Evolutionary conservation across 345 rosid genomes (phyloP).

Genomic region (Microthlaspi erraticum): DNA sequence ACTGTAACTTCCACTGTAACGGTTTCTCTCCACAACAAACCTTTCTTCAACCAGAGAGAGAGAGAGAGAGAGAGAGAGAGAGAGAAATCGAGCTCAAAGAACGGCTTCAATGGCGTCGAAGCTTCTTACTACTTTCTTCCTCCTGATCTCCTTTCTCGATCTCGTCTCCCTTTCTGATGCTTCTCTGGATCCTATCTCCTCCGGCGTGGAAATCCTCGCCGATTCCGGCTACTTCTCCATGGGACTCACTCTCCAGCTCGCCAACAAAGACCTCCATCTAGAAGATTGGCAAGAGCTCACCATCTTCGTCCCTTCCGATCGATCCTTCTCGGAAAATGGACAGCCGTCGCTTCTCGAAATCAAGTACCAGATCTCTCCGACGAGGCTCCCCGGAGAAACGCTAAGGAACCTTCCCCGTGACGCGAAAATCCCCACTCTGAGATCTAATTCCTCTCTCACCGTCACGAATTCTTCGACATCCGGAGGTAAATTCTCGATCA

Average conservation of each 20-base stretch:
- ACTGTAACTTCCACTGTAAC: slow-evolving; percentile 30
- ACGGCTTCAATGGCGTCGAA: slow-evolving; percentile 42
- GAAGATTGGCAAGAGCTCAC: slow-evolving; percentile 43
- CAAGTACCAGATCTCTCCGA: slow-evolving; percentile 48
- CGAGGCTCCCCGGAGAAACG: slow-evolving; percentile 33
- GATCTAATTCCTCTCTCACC: slow-evolving; percentile 38
- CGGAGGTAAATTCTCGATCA: slow-evolving; percentile 25
- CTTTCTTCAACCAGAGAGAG: slow-evolving; percentile 20
- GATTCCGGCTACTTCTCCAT: slow-evolving; percentile 54
- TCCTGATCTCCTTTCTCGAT: slow-evolving; percentile 7
- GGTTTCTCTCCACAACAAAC: slow-evolving; percentile 16
- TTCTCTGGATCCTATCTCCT: slow-evolving; percentile 23
- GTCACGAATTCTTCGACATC: slow-evolving; percentile 35
- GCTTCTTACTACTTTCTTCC: slow-evolving; percentile 25
- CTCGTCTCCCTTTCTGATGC: slow-evolving; percentile 30
- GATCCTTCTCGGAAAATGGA: slow-evolving; percentile 41
- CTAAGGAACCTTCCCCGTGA: slow-evolving; percentile 42
- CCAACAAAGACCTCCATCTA: slow-evolving; percentile 40
- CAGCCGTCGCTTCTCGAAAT: slow-evolving; percentile 50
- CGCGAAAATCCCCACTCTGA: slow-evolving; percentile 48
- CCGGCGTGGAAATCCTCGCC: slow-evolving; percentile 46
- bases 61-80: slow-evolving; percentile 14
- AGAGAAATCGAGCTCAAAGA: slow-evolving; percentile 12
- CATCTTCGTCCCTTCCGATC: slow-evolving; percentile 52
- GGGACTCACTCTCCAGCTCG: slow-evolving; percentile 51